Evolutionary conservation across 805 yeast genomes (phyloP).

Genomic region (Geotrichum ghanense): DNA sequence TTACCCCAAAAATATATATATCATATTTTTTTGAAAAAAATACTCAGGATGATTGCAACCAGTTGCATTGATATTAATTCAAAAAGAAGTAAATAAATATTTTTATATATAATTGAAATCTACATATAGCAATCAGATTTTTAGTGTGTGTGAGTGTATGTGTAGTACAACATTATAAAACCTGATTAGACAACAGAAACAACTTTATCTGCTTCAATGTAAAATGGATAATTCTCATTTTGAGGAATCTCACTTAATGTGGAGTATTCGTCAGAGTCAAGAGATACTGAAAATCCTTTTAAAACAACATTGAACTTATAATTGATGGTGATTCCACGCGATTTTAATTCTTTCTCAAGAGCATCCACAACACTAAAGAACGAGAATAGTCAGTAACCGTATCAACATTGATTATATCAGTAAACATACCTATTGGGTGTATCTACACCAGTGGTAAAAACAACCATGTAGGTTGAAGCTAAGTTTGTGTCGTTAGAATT

Average conservation of each 20-base stretch:
- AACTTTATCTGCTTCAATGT: slow-evolving; percentile 34
- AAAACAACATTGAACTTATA: slow-evolving; percentile 36
- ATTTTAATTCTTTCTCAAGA: slow-evolving; percentile 26
- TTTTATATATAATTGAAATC: too few species aligned
- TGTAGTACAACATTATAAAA: too few species aligned
- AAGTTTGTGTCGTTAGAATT: too few species aligned
- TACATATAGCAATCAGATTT: too few species aligned
- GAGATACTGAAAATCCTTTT: slow-evolving; percentile 15
- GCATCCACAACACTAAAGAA: slow-evolving; percentile 17
- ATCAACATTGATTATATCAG: neutral
- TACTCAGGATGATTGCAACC: too few species aligned
- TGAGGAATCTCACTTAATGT: neutral
- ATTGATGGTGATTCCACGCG: slow-evolving; percentile 34
- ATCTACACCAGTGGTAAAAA: slow-evolving; percentile 21
- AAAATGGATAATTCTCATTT: slow-evolving; percentile 27
- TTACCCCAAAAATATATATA: too few species aligned
- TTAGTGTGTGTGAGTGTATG: too few species aligned
- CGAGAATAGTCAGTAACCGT: neutral
- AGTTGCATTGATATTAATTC: too few species aligned
- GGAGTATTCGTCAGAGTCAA: neutral
- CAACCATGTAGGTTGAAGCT: slow-evolving; percentile 17
- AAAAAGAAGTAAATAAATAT: too few species aligned
- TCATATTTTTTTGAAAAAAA: too few species aligned
- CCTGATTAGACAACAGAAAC: slow-evolving; percentile 17
- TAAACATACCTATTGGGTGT: slow-evolving; percentile 21